Percentiles rank a stretch among this genome's conserved stretches.
phyloP scores from a whole-genome alignment of 2,329 filamentous ascomycete genomes.

The Aspergillus ochraceoroseus region DNA sequence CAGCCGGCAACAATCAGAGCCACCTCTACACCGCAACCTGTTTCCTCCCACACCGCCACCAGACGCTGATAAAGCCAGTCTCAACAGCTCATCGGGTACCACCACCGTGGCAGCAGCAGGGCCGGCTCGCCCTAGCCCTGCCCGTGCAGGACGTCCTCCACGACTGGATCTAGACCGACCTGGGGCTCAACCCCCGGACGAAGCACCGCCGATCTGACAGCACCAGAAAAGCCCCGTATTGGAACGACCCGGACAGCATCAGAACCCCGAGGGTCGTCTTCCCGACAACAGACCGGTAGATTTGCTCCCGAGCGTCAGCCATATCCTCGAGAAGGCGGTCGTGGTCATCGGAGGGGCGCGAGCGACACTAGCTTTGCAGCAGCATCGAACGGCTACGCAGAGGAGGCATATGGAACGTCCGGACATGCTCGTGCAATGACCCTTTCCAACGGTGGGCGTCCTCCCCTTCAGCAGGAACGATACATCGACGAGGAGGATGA shows the following conservation, averaged over 20 bases:
- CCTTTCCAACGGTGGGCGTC: slow-evolving; percentile 43
- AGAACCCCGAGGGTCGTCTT: slow-evolving; percentile 46
- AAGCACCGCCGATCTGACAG: slow-evolving; percentile 22
- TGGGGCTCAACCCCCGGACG: slow-evolving; percentile 34
- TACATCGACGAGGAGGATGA: slow-evolving; percentile 80
- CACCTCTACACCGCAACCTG: slow-evolving; percentile 69
- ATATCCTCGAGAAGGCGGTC: slow-evolving; percentile 31
- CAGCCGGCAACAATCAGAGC: slow-evolving; percentile 74
- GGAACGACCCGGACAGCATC: slow-evolving; percentile 50
- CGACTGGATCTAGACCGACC: slow-evolving; percentile 41
- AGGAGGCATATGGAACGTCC: slow-evolving; percentile 62
- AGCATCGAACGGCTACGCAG: slow-evolving; percentile 33
- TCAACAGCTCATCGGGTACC: slow-evolving; percentile 26
- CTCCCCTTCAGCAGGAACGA: slow-evolving; percentile 46
- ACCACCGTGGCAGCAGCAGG: slow-evolving; percentile 28
- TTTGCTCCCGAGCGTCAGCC: slow-evolving; percentile 24
- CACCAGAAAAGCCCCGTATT: slow-evolving; percentile 40
- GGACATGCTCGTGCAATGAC: slow-evolving; percentile 47
- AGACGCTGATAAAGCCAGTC: slow-evolving; percentile 64
- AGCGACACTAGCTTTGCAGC: slow-evolving; percentile 31
- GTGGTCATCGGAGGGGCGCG: slow-evolving; percentile 28
- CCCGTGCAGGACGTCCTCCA: slow-evolving; percentile 45
- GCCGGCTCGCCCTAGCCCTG: slow-evolving; percentile 46
- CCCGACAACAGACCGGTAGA: slow-evolving; percentile 31
- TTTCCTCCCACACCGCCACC: slow-evolving; percentile 99